Conservation (phyloP, 345 rosid species). For the Aquilaria malaccensis region DNA sequence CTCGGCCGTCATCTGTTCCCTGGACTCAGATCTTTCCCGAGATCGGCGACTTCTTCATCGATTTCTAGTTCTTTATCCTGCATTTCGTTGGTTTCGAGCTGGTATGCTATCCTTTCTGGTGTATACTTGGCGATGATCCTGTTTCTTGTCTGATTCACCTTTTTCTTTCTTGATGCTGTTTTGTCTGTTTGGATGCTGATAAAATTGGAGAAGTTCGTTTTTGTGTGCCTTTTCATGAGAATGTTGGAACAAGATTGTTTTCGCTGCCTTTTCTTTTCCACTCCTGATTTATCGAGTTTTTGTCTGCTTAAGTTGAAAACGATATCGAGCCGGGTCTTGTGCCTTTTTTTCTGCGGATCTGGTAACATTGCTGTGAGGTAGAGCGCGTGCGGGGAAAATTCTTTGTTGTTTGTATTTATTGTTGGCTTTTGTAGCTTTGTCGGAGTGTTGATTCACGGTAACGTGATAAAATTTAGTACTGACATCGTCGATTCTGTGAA, state of each 20-base stretch:
- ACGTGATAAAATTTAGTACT: too few relatives aligned
- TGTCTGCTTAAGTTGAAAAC: background rate
- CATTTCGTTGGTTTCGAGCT: slow-evolving; percentile 17
- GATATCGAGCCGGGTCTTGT: background rate
- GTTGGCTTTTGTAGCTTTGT: slow-evolving; percentile 1
- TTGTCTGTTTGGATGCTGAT: slow-evolving; percentile 10
- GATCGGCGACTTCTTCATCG: slow-evolving; percentile 18
- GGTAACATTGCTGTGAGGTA: background rate
- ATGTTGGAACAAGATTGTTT: background rate
- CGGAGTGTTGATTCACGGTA: background rate
- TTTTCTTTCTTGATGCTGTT: background rate
- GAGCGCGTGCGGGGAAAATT: background rate
- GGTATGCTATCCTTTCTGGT: slow-evolving; percentile 19
- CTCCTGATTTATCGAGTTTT: background rate
- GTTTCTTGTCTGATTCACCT: background rate
- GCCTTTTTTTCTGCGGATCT: background rate
- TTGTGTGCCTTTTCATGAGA: background rate
- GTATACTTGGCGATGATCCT: background rate
- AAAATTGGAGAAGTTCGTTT: background rate
- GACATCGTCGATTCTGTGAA: too few relatives aligned
- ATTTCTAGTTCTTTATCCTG: slow-evolving; percentile 11
- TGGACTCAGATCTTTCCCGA: slow-evolving; percentile 22
- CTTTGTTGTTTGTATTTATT: background rate
- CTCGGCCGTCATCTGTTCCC: background rate
- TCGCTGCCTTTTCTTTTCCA: background rate